These are phyloP conservation scores for Oryza punctata DNA, from an alignment of 176 grass and related monocot genomes.

Conservation along the genomic window DNA sequence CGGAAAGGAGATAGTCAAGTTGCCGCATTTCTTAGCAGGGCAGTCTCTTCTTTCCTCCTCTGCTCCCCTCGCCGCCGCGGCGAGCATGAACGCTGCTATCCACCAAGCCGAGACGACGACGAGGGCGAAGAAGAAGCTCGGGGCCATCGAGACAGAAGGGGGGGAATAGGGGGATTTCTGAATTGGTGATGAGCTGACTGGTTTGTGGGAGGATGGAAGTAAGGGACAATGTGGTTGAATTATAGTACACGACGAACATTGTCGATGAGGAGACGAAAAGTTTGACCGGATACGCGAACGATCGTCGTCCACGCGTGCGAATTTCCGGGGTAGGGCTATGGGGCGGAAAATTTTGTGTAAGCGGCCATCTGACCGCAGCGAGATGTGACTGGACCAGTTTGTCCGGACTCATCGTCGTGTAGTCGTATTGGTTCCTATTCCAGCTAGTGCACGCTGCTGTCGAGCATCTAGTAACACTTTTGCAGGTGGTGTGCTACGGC, in stretches of 20 bases:
- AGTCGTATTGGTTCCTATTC: neutral
- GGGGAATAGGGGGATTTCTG: neutral
- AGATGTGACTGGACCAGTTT: neutral
- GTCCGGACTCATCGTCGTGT: neutral
- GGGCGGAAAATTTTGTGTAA: neutral
- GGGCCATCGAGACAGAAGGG: neutral
- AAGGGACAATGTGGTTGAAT: neutral
- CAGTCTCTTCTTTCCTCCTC: no score
- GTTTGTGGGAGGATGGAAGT: neutral
- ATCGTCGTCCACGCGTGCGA: neutral
- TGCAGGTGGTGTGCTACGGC: neutral
- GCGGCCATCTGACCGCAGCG: neutral
- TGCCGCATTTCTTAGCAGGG: neutral
- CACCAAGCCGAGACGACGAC: neutral
- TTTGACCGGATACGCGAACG: neutral
- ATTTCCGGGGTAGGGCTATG: neutral
- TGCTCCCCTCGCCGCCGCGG: neutral
- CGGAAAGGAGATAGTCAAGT: neutral
- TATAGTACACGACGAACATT: no score
- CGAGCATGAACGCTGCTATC: neutral
- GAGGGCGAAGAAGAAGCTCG: neutral
- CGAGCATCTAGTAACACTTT: neutral
- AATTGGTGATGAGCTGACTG: neutral
- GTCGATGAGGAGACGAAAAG: neutral
- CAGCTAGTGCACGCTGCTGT: neutral